Percentiles rank a stretch among this genome's conserved stretches.
phyloP scores from a whole-genome alignment of 805 yeast species.

The Starmera amethionina region DNA sequence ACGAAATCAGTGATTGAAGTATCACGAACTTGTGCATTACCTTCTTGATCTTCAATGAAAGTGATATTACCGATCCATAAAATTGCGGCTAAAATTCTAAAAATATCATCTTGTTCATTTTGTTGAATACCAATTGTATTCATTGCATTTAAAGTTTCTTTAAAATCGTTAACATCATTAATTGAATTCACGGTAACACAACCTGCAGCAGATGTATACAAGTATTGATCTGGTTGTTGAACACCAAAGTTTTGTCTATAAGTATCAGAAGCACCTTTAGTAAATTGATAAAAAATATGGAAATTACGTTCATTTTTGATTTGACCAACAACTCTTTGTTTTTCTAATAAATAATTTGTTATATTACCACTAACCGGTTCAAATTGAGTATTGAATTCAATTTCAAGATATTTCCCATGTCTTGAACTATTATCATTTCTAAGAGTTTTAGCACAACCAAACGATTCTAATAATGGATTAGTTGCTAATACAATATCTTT shows the following conservation, averaged over 20 bases:
- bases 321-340: conserved; percentile 95
- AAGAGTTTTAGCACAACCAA: conserved; percentile 89
- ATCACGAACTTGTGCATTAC: conserved; percentile 76
- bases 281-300: conserved; percentile 93
- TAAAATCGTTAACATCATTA: conserved; percentile 71
- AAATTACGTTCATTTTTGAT: conserved; percentile 88
- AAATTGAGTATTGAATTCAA: conserved; percentile 67
- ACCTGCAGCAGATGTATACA: conserved; percentile 78
- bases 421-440: conserved; percentile 85
- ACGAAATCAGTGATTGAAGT: conserved; percentile 89
- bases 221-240: conserved; percentile 87
- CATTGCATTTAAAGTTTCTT: conserved; percentile 84
- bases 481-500: conserved; percentile 98
- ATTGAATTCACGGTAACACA: conserved; percentile 83
- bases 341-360: conserved; percentile 88
- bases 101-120: conserved; percentile 83
- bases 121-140: conserved; percentile 71
- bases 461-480: conserved; percentile 82
- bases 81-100: conserved; percentile 73
- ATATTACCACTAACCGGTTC: conserved; percentile 95
- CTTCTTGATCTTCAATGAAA: conserved; percentile 78
- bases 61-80: conserved; percentile 93
- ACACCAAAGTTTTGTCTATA: conserved; percentile 83
- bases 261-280: conserved; percentile 79
- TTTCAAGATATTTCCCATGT: conserved; percentile 90